Conservation (phyloP, 306 rosid species). For the Morella rubra region DNA sequence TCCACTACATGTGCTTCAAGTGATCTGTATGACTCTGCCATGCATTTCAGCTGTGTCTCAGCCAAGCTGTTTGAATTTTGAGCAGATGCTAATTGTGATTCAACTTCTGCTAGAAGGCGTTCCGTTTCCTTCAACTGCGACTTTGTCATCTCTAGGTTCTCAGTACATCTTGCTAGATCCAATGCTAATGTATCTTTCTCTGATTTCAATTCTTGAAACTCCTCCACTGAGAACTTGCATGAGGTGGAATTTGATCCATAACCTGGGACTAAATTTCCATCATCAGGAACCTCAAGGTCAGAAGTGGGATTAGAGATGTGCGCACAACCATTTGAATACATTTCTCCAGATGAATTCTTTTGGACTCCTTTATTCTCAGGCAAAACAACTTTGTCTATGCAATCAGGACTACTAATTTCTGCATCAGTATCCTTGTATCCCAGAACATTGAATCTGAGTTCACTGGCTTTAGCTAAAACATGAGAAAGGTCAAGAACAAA, state of each 20-base stretch:
- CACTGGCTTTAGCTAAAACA: slow-evolving; percentile 73
- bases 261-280: slow-evolving; percentile 64
- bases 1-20: slow-evolving; percentile 79
- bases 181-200: slow-evolving; percentile 60
- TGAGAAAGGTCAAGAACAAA: slow-evolving; percentile 78
- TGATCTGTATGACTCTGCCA: slow-evolving; percentile 95
- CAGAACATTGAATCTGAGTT: slow-evolving; percentile 66
- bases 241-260: slow-evolving; percentile 40
- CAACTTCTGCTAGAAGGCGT: slow-evolving; percentile 79
- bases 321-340: slow-evolving; percentile 61
- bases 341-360: slow-evolving; percentile 55
- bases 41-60: slow-evolving; percentile 96
- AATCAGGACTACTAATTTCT: slow-evolving; percentile 78
- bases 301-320: slow-evolving; percentile 52
- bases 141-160: slow-evolving; percentile 69
- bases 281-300: slow-evolving; percentile 82
- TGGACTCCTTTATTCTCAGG: slow-evolving; percentile 73
- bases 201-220: slow-evolving; percentile 65
- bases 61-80: slow-evolving; percentile 76
- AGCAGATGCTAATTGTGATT: slow-evolving; percentile 74
- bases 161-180: slow-evolving; percentile 64
- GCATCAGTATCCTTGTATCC: slow-evolving; percentile 66
- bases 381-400: slow-evolving; percentile 93
- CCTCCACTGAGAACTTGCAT: slow-evolving; percentile 51
- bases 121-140: slow-evolving; percentile 80